Evolutionary conservation across 768 basidiomycete genomes (phyloP).

Genomic region (Dioszegia aurantiaca): DNA sequence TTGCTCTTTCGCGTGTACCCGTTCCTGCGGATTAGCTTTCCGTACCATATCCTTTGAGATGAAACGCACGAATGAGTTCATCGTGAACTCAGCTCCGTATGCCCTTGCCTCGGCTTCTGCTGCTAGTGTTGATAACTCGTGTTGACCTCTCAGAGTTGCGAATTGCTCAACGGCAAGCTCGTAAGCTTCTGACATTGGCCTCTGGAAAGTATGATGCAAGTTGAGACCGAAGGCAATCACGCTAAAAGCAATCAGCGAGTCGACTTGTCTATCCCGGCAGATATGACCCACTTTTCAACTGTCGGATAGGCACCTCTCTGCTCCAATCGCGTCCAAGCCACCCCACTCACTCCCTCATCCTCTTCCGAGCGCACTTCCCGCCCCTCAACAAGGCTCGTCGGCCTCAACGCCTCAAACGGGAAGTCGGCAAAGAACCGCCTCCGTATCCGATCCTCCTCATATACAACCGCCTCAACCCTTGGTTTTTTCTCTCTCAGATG

Average conservation of each 20-base stretch:
- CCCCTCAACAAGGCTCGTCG: conserved; percentile 71
- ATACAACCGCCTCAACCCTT: conserved; percentile 63
- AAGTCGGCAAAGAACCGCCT: conserved; percentile 92
- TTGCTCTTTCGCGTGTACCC: conserved; percentile 36
- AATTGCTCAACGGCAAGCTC: conserved; percentile 75
- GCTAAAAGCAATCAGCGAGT: conserved; percentile 54
- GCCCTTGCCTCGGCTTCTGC: conserved; percentile 77
- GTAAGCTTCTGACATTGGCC: conserved; percentile 77
- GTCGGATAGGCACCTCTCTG: conserved; percentile 79
- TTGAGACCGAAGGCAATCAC: conserved; percentile 75
- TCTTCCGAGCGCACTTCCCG: conserved; percentile 22
- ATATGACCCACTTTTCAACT: conserved; percentile 76
- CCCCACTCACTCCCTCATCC: conserved; percentile 54
- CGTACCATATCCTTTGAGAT: neutral
- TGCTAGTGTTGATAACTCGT: conserved; percentile 69
- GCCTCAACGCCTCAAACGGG: conserved; percentile 89
- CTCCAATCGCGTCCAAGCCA: conserved; percentile 70
- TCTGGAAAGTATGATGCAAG: conserved; percentile 64
- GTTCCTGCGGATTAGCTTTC: conserved; percentile 29
- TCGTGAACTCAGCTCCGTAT: conserved; percentile 60
- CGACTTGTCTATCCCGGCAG: neutral
- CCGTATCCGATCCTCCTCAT: conserved; percentile 80
- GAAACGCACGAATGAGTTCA: conserved; percentile 33
- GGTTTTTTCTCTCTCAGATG: conserved; percentile 57
- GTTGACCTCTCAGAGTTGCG: conserved; percentile 78